Evolutionary conservation across 2,329 filamentous ascomycete species (phyloP).

Genomic region (Penicillium sp.): DNA sequence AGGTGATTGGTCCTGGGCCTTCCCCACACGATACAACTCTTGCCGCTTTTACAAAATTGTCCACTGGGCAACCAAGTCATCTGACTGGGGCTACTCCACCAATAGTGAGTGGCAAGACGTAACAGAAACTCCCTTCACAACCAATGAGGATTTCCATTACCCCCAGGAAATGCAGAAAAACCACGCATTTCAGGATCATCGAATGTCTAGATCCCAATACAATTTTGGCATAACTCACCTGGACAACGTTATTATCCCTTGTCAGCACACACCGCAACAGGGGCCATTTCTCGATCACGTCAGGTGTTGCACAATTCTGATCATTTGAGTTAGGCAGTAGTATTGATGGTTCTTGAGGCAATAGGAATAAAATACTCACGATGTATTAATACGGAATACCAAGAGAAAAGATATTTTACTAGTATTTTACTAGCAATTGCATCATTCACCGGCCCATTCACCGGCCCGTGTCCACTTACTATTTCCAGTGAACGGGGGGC

Average conservation of each 20-base stretch:
- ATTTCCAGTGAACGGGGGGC: neutral
- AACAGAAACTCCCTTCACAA: slow-evolving; percentile 32
- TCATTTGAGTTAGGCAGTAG: neutral
- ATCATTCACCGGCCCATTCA: slow-evolving; percentile 5
- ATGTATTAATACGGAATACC: neutral
- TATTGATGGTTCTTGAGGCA: neutral
- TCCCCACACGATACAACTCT: neutral
- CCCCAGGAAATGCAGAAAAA: slow-evolving; percentile 24
- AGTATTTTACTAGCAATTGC: slow-evolving; percentile 5
- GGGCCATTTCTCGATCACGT: neutral
- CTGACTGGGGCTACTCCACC: slow-evolving; percentile 27
- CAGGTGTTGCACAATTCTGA: neutral
- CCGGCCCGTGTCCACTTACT: slow-evolving; percentile 8
- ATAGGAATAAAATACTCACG: neutral
- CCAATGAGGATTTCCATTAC: slow-evolving; percentile 36
- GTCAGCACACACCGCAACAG: slow-evolving; percentile 3
- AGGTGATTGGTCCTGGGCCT: neutral
- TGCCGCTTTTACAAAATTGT: slow-evolving; percentile 18
- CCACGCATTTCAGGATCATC: slow-evolving; percentile 10
- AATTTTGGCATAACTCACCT: neutral
- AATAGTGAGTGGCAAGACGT: slow-evolving; percentile 31
- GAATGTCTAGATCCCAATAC: slow-evolving; percentile 11
- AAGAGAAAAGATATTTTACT: neutral
- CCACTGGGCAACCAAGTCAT: slow-evolving; percentile 26
- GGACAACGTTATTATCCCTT: slow-evolving; percentile 1